Evolutionary conservation across 441 rosid species (phyloP), one percentile per base, ranked within the genome.

Genomic region (Populus hybrid): DNA sequence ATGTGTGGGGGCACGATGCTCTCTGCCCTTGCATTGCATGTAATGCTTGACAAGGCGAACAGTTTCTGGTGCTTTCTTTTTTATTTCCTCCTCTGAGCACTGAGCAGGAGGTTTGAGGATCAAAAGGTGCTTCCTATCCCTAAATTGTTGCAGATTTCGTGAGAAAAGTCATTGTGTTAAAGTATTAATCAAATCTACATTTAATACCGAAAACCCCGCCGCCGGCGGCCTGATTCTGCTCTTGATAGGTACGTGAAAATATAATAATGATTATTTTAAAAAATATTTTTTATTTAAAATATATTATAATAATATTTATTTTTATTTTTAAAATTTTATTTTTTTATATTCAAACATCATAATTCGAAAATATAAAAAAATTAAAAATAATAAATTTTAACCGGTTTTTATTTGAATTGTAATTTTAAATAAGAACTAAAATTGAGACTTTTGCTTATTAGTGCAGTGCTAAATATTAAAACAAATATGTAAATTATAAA

Each of bases 391-490:
- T 7, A 36, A 36, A 36, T 36, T 35, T 35, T 35, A 6, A 35
- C 1, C 0, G 6, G 3, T 0, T 0, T 35, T 2, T 35, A 6
- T 0, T 35, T 24, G 24, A 24, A 24, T 1, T 0, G 38, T 2
- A 35, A 35, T 36, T 36, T 2, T 0, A 36, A 36, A 36, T 0
- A 0, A 36, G 40, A 0, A 36, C 40, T 36, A 36, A 36, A 36
- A 36, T 0, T 8, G 0, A 5, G 40, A 36, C 2, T 36, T 36
- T 36, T 36, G 10, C 10, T 36, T 38, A 9, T 38, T 38, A 9
- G 42, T 38, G 42, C 9, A 9, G 2, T 38, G 42, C 42, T 38
- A 38, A 9, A 38, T 9, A 38, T 38, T 38, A 38, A 38, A 0
- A 38, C n/a, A 38, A 38, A 9, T 38, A 38, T 38, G 11, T 38